These are phyloP conservation scores for Alternaria infectoria DNA, from an alignment of 2,329 filamentous ascomycete genomes.

Conservation along the genomic window DNA sequence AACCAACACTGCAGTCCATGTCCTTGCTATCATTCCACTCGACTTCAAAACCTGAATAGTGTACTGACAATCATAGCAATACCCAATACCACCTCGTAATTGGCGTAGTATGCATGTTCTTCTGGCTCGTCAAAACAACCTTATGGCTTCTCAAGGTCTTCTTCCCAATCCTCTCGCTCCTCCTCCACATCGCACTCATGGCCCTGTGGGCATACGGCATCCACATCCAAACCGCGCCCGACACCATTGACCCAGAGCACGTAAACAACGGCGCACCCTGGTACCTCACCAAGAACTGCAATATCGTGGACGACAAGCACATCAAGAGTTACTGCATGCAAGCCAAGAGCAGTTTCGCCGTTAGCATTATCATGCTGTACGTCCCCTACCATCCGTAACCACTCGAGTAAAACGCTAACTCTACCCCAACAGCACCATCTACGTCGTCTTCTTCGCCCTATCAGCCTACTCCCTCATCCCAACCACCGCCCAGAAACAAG, in stretches of 20 bases:
- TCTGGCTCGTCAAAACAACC: conserved; percentile 73
- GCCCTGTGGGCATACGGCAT: conserved; percentile 70
- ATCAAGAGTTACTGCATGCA: conserved; percentile 66
- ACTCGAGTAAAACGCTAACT: background rate
- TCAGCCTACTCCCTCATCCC: conserved; percentile 63
- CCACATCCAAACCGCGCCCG: conserved; percentile 74
- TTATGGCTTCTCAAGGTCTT: conserved; percentile 74
- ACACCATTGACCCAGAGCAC: conserved; percentile 70
- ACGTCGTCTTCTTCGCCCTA: conserved; percentile 64
- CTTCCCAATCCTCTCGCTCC: conserved; percentile 68
- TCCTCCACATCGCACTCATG: conserved; percentile 64
- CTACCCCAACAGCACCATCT: conserved; percentile 59
- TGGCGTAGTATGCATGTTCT: conserved; percentile 76
- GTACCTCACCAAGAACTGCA: conserved; percentile 77
- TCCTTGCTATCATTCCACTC: background rate
- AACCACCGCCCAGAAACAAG: conserved; percentile 37
- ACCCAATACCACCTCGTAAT: conserved; percentile 80
- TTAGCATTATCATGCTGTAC: conserved; percentile 72
- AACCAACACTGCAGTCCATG: background rate
- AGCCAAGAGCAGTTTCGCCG: conserved; percentile 71
- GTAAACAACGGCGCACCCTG: conserved; percentile 70
- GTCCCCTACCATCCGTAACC: conserved; percentile 38
- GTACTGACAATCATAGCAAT: conserved; percentile 57
- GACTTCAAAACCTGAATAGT: background rate
- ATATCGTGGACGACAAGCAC: conserved; percentile 62